Conservation (phyloP, 2,329 filamentous ascomycete species). For the Sporothrix euskadiensis region DNA sequence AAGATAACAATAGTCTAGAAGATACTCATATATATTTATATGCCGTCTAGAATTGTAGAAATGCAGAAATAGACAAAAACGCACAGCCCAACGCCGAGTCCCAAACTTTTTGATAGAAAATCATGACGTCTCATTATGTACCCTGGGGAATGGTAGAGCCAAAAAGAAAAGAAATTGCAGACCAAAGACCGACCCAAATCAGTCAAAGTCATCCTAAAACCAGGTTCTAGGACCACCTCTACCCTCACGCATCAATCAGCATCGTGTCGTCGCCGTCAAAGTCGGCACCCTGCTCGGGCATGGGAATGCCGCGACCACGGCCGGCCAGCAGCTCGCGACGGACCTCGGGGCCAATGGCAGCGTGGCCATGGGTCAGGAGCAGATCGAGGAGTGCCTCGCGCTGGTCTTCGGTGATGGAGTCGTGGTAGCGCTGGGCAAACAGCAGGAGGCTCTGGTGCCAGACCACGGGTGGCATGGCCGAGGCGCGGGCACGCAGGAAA, state of each 20-base stretch:
- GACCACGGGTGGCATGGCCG: constrained; percentile 69
- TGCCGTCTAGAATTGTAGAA: neutral
- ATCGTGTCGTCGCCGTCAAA: constrained; percentile 88
- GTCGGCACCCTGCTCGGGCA: constrained; percentile 55
- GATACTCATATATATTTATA: neutral
- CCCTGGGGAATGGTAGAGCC: neutral
- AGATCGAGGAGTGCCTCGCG: constrained; percentile 86
- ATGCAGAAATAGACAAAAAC: neutral
- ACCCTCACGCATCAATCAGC: constrained; percentile 59
- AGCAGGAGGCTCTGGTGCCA: constrained; percentile 94
- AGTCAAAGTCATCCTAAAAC: neutral
- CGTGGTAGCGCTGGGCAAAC: constrained; percentile 91
- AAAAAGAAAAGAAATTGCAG: neutral
- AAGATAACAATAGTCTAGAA: neutral
- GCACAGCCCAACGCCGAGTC: constrained; percentile 15
- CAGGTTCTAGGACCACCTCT: too few relatives aligned
- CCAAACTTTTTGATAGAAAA: constrained; percentile 19
- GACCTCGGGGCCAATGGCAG: constrained; percentile 86
- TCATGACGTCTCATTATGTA: constrained; percentile 27
- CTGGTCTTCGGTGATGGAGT: constrained; percentile 90
- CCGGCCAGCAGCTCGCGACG: constrained; percentile 85
- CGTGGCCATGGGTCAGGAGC: constrained; percentile 79
- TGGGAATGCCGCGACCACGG: constrained; percentile 74
- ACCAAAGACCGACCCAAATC: neutral
- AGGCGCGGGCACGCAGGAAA: constrained; percentile 58